Conservation (phyloP, 306 rosid genomes). For the Fagus sylvatica region DNA sequence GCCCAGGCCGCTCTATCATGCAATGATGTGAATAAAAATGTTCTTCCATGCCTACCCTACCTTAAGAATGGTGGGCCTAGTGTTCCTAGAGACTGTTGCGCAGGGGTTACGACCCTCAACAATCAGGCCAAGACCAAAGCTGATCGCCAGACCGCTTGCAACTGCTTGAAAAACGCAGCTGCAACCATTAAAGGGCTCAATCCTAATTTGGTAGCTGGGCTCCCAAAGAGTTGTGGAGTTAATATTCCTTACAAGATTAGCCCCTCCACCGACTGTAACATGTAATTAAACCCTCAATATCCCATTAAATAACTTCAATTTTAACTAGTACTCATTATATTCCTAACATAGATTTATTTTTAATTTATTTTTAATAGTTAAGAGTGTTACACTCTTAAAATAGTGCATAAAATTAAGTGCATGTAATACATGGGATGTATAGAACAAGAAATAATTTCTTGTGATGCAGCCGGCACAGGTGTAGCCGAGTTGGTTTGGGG, state of each 20-base stretch:
- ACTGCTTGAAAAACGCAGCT: constrained; percentile 45
- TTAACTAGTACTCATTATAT: no score
- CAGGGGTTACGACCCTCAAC: constrained; percentile 9
- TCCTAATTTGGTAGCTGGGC: constrained; percentile 1
- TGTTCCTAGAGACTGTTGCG: constrained; percentile 5
- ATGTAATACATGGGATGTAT: no score
- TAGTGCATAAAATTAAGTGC: no score
- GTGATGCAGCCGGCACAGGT: no score
- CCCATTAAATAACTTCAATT: no score
- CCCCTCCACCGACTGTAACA: constrained; percentile 52
- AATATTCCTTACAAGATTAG: constrained; percentile 70
- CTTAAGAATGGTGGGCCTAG: neutral
- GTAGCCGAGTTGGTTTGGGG: no score
- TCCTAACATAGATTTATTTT: no score
- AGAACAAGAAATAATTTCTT: no score
- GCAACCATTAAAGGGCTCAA: neutral
- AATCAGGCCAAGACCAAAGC: constrained; percentile 19
- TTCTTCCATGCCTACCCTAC: constrained; percentile 14
- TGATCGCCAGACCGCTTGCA: constrained; percentile 37
- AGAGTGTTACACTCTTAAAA: no score
- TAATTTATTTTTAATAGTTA: no score
- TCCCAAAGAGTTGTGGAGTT: constrained; percentile 45
- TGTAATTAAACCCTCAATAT: neutral
- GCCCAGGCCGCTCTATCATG: constrained; percentile 44
- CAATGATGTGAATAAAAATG: constrained; percentile 15